Conservation (phyloP, 139 green algal species). For the Chara braunii region DNA sequence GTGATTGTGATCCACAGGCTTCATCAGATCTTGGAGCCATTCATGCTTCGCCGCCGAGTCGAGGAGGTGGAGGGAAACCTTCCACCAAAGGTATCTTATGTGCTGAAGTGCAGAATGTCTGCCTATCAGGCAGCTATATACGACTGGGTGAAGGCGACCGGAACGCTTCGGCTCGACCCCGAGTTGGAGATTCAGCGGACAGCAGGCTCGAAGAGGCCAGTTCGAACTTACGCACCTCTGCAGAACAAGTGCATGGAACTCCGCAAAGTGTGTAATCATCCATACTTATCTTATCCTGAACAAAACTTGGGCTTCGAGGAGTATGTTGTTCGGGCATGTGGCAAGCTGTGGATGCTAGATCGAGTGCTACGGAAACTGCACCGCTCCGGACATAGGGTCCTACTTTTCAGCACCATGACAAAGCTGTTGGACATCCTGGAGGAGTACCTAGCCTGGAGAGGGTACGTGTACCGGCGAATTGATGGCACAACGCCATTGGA, state of each 20-base stretch:
- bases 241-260: constrained; percentile 95
- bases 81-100: constrained; percentile 58
- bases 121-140: constrained; percentile 74
- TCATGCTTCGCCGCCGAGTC: constrained; percentile 83
- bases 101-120: constrained; percentile 62
- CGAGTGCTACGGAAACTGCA: constrained; percentile 80
- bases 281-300: constrained; percentile 60
- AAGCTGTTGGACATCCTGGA: constrained; percentile 67
- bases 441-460: constrained; percentile 60
- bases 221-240: constrained; percentile 47
- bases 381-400: constrained; percentile 60
- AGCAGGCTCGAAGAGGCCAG: background rate
- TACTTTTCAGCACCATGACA: constrained; percentile 82
- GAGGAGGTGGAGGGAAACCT: constrained; percentile 88
- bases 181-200: constrained; percentile 40
- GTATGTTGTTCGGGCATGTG: constrained; percentile 20
- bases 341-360: constrained; percentile 72
- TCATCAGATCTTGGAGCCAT: constrained; percentile 91
- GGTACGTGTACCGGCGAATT: constrained; percentile 81
- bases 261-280: constrained; percentile 89
- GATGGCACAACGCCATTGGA: constrained; percentile 71
- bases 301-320: background rate
- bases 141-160: constrained; percentile 76
- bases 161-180: constrained; percentile 75
- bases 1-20: constrained; percentile 77